Evolutionary conservation across 805 yeast genomes (phyloP).

Genomic region (Schizosaccharomyces lindneri): DNA sequence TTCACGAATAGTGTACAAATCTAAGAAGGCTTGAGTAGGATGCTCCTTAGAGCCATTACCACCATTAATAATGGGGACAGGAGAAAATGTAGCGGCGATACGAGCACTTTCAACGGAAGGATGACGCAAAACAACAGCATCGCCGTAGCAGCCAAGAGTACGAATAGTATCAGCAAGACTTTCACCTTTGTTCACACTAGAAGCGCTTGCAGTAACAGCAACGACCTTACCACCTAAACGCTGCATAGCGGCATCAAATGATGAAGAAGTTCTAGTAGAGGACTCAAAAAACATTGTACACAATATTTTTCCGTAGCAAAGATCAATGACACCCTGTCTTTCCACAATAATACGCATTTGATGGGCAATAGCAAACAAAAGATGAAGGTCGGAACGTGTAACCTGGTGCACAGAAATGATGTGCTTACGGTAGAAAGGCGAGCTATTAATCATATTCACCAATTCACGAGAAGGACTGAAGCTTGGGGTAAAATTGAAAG

Average conservation of each 20-base stretch:
- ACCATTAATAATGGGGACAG: constrained; percentile 90
- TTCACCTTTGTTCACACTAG: constrained; percentile 97
- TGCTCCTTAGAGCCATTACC: constrained; percentile 92
- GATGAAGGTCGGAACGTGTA: constrained; percentile 69
- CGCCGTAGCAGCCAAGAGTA: constrained; percentile 83
- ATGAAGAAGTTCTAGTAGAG: constrained; percentile 85
- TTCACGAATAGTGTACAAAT: constrained; percentile 92
- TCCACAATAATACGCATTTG: constrained; percentile 93
- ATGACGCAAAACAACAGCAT: constrained; percentile 91
- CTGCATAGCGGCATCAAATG: constrained; percentile 98
- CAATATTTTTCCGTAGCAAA: constrained; percentile 69
- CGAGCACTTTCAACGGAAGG: constrained; percentile 81
- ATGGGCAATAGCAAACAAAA: constrained; percentile 87
- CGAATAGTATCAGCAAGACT: constrained; percentile 90
- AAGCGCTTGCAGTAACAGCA: constrained; percentile 55
- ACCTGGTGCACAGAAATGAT: constrained; percentile 74
- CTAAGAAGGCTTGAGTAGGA: constrained; percentile 95
- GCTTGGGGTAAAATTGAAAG: background rate
- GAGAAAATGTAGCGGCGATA: constrained; percentile 86
- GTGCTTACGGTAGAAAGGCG: constrained; percentile 74
- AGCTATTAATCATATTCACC: constrained; percentile 52
- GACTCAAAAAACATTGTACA: constrained; percentile 97
- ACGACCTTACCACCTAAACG: constrained; percentile 95
- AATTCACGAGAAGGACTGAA: constrained; percentile 17
- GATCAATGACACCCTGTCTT: constrained; percentile 80